phyloP scores from a whole-genome alignment of 2,329 filamentous ascomycete species.

The Botrytis tulipae region DNA sequence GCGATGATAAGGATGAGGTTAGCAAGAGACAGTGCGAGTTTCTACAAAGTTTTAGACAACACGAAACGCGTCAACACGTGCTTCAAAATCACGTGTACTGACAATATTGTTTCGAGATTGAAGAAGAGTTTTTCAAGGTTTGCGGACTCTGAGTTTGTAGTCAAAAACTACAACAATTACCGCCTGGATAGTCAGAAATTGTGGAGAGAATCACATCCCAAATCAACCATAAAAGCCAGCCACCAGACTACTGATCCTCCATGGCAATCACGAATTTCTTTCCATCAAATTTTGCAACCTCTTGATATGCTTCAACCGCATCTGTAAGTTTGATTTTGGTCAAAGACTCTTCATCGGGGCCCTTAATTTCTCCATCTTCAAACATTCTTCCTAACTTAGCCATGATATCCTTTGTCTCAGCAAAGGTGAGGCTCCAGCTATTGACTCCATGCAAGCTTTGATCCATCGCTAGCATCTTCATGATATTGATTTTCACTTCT shows the following conservation, averaged over 20 bases:
- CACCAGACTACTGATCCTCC: background rate
- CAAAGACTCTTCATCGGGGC: background rate
- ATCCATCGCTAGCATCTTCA: constrained; percentile 7
- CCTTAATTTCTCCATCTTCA: background rate
- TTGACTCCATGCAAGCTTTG: constrained; percentile 13
- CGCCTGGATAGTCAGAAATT: background rate
- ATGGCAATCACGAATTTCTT: constrained; percentile 4
- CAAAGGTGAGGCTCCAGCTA: background rate
- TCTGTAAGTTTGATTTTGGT: background rate
- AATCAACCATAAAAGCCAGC: background rate
- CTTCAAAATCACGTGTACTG: background rate
- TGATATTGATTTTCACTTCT: background rate
- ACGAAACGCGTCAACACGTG: background rate
- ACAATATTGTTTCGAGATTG: background rate
- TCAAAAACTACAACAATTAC: background rate
- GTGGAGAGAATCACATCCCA: background rate
- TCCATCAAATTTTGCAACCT: background rate
- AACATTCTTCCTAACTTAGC: background rate
- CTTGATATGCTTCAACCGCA: background rate
- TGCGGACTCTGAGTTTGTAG: background rate
- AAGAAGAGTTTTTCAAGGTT: background rate
- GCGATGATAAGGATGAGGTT: background rate
- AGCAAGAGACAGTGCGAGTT: background rate
- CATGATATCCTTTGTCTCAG: background rate
- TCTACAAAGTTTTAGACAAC: background rate